phyloP scores from a whole-genome alignment of 306 rosid genomes.

The Cercis canadensis region DNA sequence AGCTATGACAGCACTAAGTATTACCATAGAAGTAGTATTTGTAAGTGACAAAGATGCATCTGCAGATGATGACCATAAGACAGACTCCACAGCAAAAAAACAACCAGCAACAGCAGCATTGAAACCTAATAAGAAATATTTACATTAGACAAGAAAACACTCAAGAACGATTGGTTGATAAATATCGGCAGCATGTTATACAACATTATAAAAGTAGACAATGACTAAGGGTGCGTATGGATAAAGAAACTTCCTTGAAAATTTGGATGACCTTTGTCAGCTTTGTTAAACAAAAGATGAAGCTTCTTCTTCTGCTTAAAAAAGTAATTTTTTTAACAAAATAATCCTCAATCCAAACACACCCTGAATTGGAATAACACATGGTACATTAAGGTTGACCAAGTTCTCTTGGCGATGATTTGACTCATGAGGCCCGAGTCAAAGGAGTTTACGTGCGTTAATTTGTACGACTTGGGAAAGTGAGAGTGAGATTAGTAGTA shows the following conservation, averaged over 20 bases:
- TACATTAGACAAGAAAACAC: background rate
- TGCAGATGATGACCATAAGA: slow-evolving; percentile 84
- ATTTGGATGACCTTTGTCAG: too few species aligned
- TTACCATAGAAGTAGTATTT: slow-evolving; percentile 91
- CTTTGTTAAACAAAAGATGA: too few species aligned
- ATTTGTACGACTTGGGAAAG: background rate
- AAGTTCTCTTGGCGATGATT: background rate
- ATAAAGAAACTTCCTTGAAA: too few species aligned
- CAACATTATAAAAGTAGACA: background rate
- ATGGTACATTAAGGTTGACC: background rate
- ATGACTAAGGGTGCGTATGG: too few species aligned
- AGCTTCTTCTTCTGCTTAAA: too few species aligned
- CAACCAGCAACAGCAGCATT: slow-evolving; percentile 98
- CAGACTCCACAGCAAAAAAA: slow-evolving; percentile 85
- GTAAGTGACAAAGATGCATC: slow-evolving; percentile 70
- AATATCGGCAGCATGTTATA: background rate
- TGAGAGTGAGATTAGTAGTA: background rate
- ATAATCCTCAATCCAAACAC: background rate
- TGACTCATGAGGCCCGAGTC: too few species aligned
- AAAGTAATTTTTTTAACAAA: too few species aligned
- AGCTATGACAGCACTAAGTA: slow-evolving; percentile 89
- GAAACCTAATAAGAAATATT: slow-evolving; percentile 63
- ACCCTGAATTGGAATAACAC: background rate
- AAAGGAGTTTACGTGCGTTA: too few species aligned
- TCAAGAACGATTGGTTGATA: background rate